Percentiles rank a stretch among this genome's conserved stretches.
Evolutionary conservation across 2,329 filamentous ascomycete species (phyloP).

Genomic region (Ophiostoma quercus): DNA sequence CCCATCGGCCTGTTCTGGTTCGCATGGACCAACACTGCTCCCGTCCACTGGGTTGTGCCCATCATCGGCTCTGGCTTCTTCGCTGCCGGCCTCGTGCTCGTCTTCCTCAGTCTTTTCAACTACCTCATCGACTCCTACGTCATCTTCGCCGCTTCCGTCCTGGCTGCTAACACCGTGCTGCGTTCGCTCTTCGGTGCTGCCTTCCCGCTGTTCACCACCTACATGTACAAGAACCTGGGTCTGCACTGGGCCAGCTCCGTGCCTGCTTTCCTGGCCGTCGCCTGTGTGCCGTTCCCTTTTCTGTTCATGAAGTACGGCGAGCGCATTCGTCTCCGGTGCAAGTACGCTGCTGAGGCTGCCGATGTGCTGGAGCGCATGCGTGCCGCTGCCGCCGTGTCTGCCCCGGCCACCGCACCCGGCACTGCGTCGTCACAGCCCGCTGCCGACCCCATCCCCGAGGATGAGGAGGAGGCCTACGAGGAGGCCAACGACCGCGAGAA

Average conservation of each 20-base stretch:
- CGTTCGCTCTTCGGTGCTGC: constrained; percentile 66
- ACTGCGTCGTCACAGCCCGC: constrained; percentile 28
- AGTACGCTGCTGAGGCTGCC: constrained; percentile 63
- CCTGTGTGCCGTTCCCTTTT: constrained; percentile 68
- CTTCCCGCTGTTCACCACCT: constrained; percentile 66
- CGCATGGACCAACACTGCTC: constrained; percentile 57
- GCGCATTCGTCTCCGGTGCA: constrained; percentile 59
- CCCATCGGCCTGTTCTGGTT: constrained; percentile 64
- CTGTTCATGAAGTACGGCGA: constrained; percentile 69
- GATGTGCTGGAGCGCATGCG: constrained; percentile 49
- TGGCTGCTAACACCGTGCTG: constrained; percentile 67
- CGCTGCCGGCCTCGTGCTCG: constrained; percentile 48
- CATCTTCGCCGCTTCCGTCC: constrained; percentile 69
- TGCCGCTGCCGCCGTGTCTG: constrained; percentile 32
- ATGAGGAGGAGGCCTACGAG: constrained; percentile 23
- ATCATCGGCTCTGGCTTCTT: constrained; percentile 39
- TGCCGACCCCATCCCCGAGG: constrained; percentile 25
- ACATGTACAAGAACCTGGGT: constrained; percentile 55
- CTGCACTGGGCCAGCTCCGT: constrained; percentile 72
- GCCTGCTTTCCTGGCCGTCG: constrained; percentile 67
- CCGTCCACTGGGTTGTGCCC: constrained; percentile 35
- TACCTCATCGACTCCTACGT: constrained; percentile 67
- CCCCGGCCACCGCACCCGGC: constrained; percentile 23
- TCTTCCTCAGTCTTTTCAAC: constrained; percentile 61
- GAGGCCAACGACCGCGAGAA: constrained; percentile 19